phyloP scores from a whole-genome alignment of 2,329 filamentous ascomycete species.

The Hymenoscyphus fructigenus region DNA sequence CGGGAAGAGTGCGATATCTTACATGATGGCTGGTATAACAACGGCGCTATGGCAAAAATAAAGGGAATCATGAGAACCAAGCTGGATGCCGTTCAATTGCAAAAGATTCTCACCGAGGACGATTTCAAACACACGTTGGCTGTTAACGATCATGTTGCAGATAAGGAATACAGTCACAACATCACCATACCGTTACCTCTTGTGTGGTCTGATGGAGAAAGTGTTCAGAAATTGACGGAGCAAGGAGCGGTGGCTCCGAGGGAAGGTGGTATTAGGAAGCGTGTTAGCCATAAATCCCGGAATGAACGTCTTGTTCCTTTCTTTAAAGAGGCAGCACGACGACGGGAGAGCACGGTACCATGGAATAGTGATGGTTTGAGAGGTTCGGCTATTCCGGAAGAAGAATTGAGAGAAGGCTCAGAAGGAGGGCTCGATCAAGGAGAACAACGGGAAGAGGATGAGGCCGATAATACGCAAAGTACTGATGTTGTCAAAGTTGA shows the following conservation, averaged over 20 bases:
- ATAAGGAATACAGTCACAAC: slow-evolving; percentile 15
- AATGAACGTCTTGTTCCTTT: not conserved
- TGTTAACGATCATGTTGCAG: slow-evolving; percentile 35
- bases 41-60: slow-evolving; percentile 77
- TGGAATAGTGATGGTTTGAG: not conserved
- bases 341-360: not conserved
- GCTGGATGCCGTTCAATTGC: slow-evolving; percentile 65
- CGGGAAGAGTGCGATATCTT: slow-evolving; percentile 57
- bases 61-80: slow-evolving; percentile 88
- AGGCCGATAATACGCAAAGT: no score
- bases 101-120: slow-evolving; percentile 49
- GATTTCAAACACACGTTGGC: slow-evolving; percentile 47
- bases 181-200: not conserved
- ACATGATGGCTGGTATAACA: slow-evolving; percentile 80
- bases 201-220: not conserved
- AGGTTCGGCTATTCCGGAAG: no score
- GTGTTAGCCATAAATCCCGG: not conserved
- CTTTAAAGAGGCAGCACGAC: not conserved
- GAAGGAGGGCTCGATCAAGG: no score
- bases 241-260: not conserved
- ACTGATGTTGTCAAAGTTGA: no score
- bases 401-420: no score
- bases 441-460: no score
- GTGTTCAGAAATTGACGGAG: not conserved
- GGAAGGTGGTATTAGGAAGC: not conserved